Conservation (phyloP, 2,329 filamentous ascomycete species). For the Clonostachys byssicola region DNA sequence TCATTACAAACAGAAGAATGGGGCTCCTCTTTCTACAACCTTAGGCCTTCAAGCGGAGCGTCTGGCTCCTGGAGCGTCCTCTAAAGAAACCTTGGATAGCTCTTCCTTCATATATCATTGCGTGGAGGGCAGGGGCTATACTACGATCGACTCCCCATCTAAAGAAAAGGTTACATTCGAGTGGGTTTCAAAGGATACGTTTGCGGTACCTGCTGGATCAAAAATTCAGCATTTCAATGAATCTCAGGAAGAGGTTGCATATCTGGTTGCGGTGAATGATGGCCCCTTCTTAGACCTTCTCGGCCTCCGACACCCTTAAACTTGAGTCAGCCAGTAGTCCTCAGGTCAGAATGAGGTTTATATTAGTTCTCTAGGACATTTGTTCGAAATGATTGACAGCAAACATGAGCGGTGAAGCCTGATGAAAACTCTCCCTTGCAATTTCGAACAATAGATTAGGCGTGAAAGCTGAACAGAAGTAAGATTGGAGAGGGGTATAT, state of each 20-base stretch:
- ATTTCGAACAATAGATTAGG: too few species aligned
- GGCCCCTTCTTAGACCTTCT: slow-evolving; percentile 23
- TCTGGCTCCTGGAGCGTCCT: slow-evolving; percentile 25
- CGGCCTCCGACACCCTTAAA: slow-evolving; percentile 10
- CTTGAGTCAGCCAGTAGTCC: too few species aligned
- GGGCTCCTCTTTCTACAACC: slow-evolving; percentile 30
- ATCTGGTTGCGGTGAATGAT: slow-evolving; percentile 26
- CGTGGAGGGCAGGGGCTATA: slow-evolving; percentile 37
- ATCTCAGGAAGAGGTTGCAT: slow-evolving; percentile 15
- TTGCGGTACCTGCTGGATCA: slow-evolving; percentile 48
- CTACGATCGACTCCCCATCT: slow-evolving; percentile 24
- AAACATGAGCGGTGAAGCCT: too few species aligned
- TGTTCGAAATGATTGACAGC: too few species aligned
- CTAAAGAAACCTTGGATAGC: slow-evolving; percentile 30
- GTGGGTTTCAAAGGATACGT: slow-evolving; percentile 46
- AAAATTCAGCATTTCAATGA: slow-evolving; percentile 38
- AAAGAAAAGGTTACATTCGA: slow-evolving; percentile 23
- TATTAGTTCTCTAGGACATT: too few species aligned
- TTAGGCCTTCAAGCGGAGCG: slow-evolving; percentile 45
- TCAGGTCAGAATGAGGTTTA: too few species aligned
- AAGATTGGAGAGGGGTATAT: too few species aligned
- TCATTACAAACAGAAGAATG: slow-evolving; percentile 25
- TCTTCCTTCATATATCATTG: slow-evolving; percentile 49
- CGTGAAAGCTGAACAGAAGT: too few species aligned
- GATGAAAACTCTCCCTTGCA: too few species aligned